Evolutionary conservation across 331 rosid genomes (phyloP).

Genomic region (Malus hybrid): DNA sequence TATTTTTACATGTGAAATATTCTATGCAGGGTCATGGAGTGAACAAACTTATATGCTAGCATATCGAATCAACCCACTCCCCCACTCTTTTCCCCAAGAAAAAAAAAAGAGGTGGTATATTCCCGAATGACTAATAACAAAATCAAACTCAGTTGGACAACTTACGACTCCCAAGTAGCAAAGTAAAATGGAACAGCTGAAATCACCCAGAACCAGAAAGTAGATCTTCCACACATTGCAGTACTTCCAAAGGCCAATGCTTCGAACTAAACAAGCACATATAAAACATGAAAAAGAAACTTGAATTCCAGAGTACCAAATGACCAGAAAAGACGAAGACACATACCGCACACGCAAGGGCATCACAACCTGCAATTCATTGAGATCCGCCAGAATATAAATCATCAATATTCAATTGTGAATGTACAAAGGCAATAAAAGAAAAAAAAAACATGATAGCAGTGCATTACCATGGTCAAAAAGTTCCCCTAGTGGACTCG

Average conservation of each 20-base stretch:
- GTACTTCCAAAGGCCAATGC: constrained; percentile 87
- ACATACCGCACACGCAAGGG: constrained; percentile 64
- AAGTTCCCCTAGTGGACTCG: too few species aligned
- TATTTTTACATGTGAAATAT: neutral
- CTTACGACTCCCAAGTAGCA: constrained; percentile 99
- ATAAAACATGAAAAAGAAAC: constrained; percentile 27
- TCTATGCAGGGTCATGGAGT: neutral
- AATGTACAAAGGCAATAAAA: too few species aligned
- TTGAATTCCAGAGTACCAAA: constrained; percentile 10
- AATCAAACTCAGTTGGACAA: too few species aligned
- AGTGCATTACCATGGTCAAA: too few species aligned
- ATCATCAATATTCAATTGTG: too few species aligned
- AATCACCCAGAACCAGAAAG: constrained; percentile 94
- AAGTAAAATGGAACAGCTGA: constrained; percentile 83
- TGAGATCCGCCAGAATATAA: constrained; percentile 2
- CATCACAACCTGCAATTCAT: constrained; percentile 78
- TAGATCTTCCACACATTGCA: constrained; percentile 75
- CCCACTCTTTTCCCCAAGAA: neutral
- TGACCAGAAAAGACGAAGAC: constrained; percentile 14
- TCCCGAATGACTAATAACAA: neutral
- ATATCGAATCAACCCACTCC: neutral
- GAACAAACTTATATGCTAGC: neutral
- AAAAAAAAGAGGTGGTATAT: neutral
- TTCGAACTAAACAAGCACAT: constrained; percentile 58
- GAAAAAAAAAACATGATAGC: too few species aligned